A percentile compares a stretch with the other conserved stretches of the same genome.
Evolutionary conservation across 805 yeast genomes (phyloP).

Genomic region (Candida krabiensis): DNA sequence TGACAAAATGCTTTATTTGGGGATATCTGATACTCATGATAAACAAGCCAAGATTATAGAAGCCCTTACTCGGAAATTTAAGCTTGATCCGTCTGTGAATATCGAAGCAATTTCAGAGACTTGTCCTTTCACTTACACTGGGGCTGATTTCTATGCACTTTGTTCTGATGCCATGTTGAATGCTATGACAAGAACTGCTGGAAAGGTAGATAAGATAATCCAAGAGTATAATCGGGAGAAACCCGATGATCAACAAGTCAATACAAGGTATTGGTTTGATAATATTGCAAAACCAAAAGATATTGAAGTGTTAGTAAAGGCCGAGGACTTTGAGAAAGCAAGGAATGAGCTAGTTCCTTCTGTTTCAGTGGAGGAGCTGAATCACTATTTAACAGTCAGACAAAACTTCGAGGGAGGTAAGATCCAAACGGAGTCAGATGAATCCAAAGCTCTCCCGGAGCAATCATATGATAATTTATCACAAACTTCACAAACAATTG

Average conservation of each 20-base stretch:
- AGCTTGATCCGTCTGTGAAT: slow-evolving; percentile 58
- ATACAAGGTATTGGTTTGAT: slow-evolving; percentile 90
- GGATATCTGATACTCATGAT: slow-evolving; percentile 87
- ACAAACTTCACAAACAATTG: too few species aligned
- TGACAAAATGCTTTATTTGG: slow-evolving; percentile 91
- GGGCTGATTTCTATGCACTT: slow-evolving; percentile 96
- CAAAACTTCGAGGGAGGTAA: slow-evolving; percentile 77
- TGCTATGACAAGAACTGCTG: slow-evolving; percentile 92
- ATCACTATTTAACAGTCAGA: slow-evolving; percentile 78
- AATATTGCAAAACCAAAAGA: slow-evolving; percentile 69
- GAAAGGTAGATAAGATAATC: slow-evolving; percentile 67
- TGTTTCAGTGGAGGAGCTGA: slow-evolving; percentile 83
- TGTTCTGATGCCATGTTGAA: slow-evolving; percentile 95
- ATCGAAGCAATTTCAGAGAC: slow-evolving; percentile 56
- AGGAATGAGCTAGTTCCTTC: slow-evolving; percentile 72
- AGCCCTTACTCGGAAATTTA: slow-evolving; percentile 86
- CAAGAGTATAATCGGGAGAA: slow-evolving; percentile 44
- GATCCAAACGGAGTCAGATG: too few species aligned
- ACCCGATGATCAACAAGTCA: slow-evolving; percentile 43
- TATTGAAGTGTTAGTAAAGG: slow-evolving; percentile 62
- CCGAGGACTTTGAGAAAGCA: slow-evolving; percentile 78
- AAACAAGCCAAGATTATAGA: slow-evolving; percentile 83
- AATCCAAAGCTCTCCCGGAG: too few species aligned
- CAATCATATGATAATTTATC: too few species aligned
- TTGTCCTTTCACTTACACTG: slow-evolving; percentile 91